A percentile compares a stretch with the other conserved stretches of the same genome.
Conservation (phyloP, 1,284 basidiomycete genomes). For the Stygiomarasmius scandens region DNA sequence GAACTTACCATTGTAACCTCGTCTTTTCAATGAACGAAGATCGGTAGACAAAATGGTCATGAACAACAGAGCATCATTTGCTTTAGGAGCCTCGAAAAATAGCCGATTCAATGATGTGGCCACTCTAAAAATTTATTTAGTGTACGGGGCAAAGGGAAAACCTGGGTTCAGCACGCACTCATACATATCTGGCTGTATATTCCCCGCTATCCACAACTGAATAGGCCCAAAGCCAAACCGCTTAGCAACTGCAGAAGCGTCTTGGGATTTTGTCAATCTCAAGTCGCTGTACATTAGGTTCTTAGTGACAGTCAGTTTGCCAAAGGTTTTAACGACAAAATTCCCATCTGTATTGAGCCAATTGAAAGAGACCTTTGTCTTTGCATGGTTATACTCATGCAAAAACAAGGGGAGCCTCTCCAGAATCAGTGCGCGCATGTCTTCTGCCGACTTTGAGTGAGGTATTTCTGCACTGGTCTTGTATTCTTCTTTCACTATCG, state of each 20-base stretch:
- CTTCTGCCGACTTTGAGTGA: slow-evolving; percentile 48
- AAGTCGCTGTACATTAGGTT: slow-evolving; percentile 54
- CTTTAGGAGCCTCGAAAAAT: slow-evolving; percentile 74
- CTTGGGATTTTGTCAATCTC: slow-evolving; percentile 55
- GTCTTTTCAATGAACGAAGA: slow-evolving; percentile 78
- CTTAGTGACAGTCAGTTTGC: slow-evolving; percentile 64
- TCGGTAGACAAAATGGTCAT: slow-evolving; percentile 94
- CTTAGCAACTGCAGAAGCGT: slow-evolving; percentile 78
- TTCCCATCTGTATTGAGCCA: slow-evolving; percentile 76
- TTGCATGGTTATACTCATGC: slow-evolving; percentile 81
- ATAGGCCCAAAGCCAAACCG: slow-evolving; percentile 63
- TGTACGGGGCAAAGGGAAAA: no score
- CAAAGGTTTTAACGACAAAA: slow-evolving; percentile 72
- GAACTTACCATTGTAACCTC: slow-evolving; percentile 79
- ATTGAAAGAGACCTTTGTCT: slow-evolving; percentile 68
- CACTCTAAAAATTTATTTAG: slow-evolving; percentile 49
- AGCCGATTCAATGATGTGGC: slow-evolving; percentile 79
- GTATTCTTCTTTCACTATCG: slow-evolving; percentile 78
- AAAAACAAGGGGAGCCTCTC: slow-evolving; percentile 92
- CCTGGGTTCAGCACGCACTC: slow-evolving; percentile 65
- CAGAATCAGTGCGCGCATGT: slow-evolving; percentile 68
- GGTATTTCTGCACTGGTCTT: slow-evolving; percentile 58
- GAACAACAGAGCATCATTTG: slow-evolving; percentile 85
- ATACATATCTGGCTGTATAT: slow-evolving; percentile 85
- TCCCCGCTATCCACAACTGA: slow-evolving; percentile 75